Base-by-base conservation (phyloP, 495 filamentous ascomycete genomes). In the Neurospora sp. region DNA sequence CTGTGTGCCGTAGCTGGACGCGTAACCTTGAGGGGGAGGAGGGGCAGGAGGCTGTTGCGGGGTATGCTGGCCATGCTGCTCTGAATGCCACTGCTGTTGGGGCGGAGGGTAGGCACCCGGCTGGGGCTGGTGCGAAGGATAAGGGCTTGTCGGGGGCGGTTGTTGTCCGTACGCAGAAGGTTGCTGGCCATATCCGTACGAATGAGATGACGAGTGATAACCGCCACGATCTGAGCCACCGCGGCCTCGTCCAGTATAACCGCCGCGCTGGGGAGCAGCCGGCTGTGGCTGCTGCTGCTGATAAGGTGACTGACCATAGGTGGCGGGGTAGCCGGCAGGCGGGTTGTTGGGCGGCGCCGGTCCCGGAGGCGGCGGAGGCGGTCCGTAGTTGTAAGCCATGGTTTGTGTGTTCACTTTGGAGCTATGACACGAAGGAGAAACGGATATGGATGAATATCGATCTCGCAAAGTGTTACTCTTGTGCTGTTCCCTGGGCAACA, bases 311-410 rank as follows among this genome's bases (percentile, higher is more conserved):
- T 85, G 80, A 69, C 78, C 77, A 73, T 85, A 85, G 0, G 81
- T 70, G 17, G 76, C 75, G 73, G 75, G 43, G 74, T 84, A 85
- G 59, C 73, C 77, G 24, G 37, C 70, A 2, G 72, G 74, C 19
- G 74, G 75, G 36, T 75, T 77, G 66, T 71, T 77, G 15, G 82
- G 76, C 34, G 82, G 80, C 3, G 82, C 81, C 5, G 82, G 80
- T 37, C 84, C 82, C 45, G 87, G 88, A 45, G 88, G 81, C 69
- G 87, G 86, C 8, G 86, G 86, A 73, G 87, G 87, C 39, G 87
- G 86, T n/a, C 84, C 84, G 79, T 86, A 86, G 28, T 82, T 83
- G 78, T 87, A 89, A 71, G 84, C 82, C 81, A 84, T 84, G 73
- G 72, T 9, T 13, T 21, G 3, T 10, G n/a, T 43, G 45, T 28